Base-by-base conservation (phyloP, 78 protist species). In the Ministeria vibrans region DNA sequence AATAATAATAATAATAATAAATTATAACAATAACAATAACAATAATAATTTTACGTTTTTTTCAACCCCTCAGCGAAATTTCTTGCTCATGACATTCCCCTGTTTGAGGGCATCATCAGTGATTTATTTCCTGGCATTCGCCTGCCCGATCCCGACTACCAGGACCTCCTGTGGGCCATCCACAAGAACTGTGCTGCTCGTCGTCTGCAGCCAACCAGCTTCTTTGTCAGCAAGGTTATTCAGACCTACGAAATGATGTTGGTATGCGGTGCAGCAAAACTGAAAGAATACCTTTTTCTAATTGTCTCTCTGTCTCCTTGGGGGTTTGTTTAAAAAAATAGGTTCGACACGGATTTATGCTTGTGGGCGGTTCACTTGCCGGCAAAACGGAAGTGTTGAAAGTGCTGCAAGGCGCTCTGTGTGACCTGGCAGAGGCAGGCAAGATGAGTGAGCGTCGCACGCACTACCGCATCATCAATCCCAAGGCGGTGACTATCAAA, bases 291-390 rank as follows among this genome's bases (percentile, higher is more conserved):
- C n/a, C n/a, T n/a, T n/a, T n/a, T n/a, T n/a, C n/a, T n/a, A n/a
- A n/a, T n/a, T n/a, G n/a, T n/a, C n/a, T n/a, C n/a, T n/a, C n/a
- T n/a, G n/a, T n/a, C n/a, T n/a, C n/a, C n/a, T n/a, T n/a, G n/a
- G n/a, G n/a, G n/a, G n/a, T n/a, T n/a, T n/a, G n/a, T n/a, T n/a
- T n/a, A n/a, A n/a, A n/a, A n/a, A n/a, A n/a, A n/a, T n/a, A n/a
- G n/a, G n/a, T n/a, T n/a, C 90, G 97, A 25, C 95, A 91, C 64
- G 95, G 95, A 23, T 84, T 94, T 45, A 91, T 91, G 97, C 73
- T 94, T n/a, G 95, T 94, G 9, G 97, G 97, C 73, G 78, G 3
- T 34, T 44, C 96, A 20, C 42, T 46, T 42, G 22, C 90, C 20
- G 96, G 91, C 75, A 93, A 93, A 84, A 76, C 94, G 32, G 23